Percentiles rank a stretch among this genome's conserved stretches.
These are phyloP conservation scores for Zygotorulaspora danielsina DNA, from an alignment of 805 yeast genomes.

Conservation along the genomic window DNA sequence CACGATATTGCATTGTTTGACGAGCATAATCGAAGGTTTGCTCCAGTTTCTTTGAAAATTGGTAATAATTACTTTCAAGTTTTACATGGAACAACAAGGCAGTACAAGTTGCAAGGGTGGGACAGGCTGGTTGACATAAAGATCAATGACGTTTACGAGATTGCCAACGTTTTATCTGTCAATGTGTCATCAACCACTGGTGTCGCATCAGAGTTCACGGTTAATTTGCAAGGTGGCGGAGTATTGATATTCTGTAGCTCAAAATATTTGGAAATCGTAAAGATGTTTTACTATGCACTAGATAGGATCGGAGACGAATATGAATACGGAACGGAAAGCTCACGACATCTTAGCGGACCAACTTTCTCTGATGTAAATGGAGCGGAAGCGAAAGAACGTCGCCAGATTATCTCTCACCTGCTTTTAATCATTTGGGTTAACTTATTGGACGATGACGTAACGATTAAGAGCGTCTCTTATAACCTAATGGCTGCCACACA, in stretches of 20 bases:
- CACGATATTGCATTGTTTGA: conserved; percentile 52
- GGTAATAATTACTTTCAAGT: conserved; percentile 69
- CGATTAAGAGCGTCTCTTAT: conserved; percentile 60
- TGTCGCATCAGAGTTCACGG: conserved; percentile 47
- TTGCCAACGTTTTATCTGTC: conserved; percentile 41
- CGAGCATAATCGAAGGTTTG: conserved; percentile 43
- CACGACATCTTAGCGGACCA: conserved; percentile 4
- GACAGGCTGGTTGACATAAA: conserved; percentile 37
- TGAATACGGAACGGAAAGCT: conserved; percentile 6
- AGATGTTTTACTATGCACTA: conserved; percentile 64
- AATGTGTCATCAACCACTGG: conserved; percentile 43
- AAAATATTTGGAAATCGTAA: conserved; percentile 59
- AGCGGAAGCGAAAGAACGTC: conserved; percentile 29
- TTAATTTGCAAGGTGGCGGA: conserved; percentile 37
- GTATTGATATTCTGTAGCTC: conserved; percentile 44
- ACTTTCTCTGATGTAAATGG: conserved; percentile 25
- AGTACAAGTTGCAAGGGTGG: conserved; percentile 36
- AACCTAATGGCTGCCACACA: conserved; percentile 58
- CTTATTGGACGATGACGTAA: conserved; percentile 53
- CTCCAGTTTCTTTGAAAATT: conserved; percentile 59
- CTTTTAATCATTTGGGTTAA: conserved; percentile 66
- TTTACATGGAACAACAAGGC: conserved; percentile 41
- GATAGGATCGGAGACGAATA: conserved; percentile 45
- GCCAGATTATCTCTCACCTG: conserved; percentile 50
- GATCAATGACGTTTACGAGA: conserved; percentile 42